Conservation (phyloP, 1,284 basidiomycete species). For the Ganoderma meredithae region DNA sequence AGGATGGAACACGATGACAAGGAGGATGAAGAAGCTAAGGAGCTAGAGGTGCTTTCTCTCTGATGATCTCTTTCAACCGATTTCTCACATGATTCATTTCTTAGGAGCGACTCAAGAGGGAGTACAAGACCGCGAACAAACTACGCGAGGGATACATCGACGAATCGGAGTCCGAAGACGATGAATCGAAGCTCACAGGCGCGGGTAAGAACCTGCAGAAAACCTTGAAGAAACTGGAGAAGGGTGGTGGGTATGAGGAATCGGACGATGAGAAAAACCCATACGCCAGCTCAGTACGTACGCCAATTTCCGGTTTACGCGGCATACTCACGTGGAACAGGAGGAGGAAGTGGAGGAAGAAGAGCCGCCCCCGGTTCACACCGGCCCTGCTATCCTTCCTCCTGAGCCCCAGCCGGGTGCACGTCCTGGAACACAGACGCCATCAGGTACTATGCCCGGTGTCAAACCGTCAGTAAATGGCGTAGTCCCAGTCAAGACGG, state of each 20-base stretch:
- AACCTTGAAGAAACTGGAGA: constrained; percentile 75
- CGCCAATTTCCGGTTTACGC: constrained; percentile 8
- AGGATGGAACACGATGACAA: constrained; percentile 71
- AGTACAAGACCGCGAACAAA: constrained; percentile 82
- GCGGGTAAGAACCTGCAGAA: constrained; percentile 82
- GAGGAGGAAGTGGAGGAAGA: constrained; percentile 78
- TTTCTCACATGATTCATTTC: neutral
- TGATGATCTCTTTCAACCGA: neutral
- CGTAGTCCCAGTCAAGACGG: constrained; percentile 41
- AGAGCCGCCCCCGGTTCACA: constrained; percentile 54
- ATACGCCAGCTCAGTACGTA: constrained; percentile 76
- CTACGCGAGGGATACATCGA: constrained; percentile 71
- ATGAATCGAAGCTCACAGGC: constrained; percentile 63
- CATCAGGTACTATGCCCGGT: constrained; percentile 31
- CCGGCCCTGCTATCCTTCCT: constrained; percentile 65
- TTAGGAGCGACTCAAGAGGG: constrained; percentile 85
- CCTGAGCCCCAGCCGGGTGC: constrained; percentile 47
- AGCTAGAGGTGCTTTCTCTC: constrained; percentile 70
- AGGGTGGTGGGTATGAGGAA: constrained; percentile 82
- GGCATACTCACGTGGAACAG: constrained; percentile 19
- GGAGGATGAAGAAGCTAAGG: constrained; percentile 86
- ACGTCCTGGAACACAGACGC: constrained; percentile 43
- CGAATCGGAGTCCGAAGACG: constrained; percentile 76
- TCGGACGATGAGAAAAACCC: constrained; percentile 84
- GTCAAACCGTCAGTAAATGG: constrained; percentile 40